Conservation (phyloP, 768 basidiomycete genomes). For the Mycena alexandri region DNA sequence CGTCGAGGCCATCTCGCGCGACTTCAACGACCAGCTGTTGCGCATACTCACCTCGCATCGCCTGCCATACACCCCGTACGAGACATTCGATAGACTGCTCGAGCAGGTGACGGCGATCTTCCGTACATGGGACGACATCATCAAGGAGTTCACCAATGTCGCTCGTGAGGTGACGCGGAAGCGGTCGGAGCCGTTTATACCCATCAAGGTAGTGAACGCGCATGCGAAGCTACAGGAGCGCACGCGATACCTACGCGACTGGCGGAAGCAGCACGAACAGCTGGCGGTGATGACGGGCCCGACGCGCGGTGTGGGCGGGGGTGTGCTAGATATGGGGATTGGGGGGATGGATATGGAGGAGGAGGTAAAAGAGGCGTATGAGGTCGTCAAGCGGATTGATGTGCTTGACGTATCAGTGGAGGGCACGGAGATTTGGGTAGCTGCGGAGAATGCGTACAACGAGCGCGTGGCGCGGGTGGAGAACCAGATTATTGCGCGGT, state of each 20-base stretch:
- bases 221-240: conserved; percentile 94
- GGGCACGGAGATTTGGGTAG: conserved; percentile 98
- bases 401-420: conserved; percentile 95
- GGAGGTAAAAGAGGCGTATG: conserved; percentile 96
- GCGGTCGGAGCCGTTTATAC: conserved; percentile 93
- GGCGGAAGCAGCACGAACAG: conserved; percentile 98
- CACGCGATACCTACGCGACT: conserved; percentile 86
- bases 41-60: conserved; percentile 92
- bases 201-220: conserved; percentile 93
- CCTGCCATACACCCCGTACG: conserved; percentile 93
- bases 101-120: conserved; percentile 82
- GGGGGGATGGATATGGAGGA: conserved; percentile 98
- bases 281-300: conserved; percentile 97
- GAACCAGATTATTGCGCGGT: conserved; percentile 96
- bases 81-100: conserved; percentile 91
- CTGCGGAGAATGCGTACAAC: conserved; percentile 97
- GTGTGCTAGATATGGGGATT: conserved; percentile 81
- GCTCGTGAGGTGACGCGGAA: conserved; percentile 94
- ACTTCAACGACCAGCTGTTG: conserved; percentile 95
- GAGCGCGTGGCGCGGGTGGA: conserved; percentile 97
- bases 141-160: conserved; percentile 94
- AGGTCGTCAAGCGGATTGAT: conserved; percentile 96
- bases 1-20: conserved; percentile 97
- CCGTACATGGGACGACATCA: conserved; percentile 88
- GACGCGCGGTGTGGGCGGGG: conserved; percentile 83